Conservation (phyloP, 225 moss, liverwort and hornwort genomes). For the Straminergon stramineum region DNA sequence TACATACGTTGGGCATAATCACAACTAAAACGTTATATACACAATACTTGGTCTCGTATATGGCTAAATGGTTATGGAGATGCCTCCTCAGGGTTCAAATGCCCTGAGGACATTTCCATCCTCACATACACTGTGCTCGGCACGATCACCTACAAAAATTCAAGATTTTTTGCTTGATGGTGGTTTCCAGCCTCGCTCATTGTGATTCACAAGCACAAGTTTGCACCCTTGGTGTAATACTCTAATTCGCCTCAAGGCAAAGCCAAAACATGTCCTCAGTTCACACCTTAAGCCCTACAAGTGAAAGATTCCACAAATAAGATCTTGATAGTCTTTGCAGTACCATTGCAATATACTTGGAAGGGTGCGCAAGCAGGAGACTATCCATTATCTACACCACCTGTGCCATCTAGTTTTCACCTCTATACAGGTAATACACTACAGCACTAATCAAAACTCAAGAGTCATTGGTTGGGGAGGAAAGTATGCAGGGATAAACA, state of each 20-base stretch:
- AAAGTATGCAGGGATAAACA: background rate
- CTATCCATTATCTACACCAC: constrained; percentile 6
- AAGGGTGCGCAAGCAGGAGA: constrained; percentile 21
- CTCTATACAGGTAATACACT: constrained; percentile 20
- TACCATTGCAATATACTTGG: constrained; percentile 1
- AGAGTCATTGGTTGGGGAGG: constrained; percentile 19
- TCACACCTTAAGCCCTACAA: background rate
- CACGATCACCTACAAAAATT: background rate
- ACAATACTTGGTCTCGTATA: background rate
- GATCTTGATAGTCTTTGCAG: constrained; percentile 11
- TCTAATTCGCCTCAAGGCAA: background rate
- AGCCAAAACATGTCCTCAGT: background rate
- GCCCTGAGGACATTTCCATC: background rate
- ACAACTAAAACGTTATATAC: background rate
- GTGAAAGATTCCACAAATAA: constrained; percentile 3
- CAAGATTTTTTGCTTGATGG: background rate
- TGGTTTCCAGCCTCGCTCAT: background rate
- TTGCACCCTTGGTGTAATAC: background rate
- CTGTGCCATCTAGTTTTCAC: constrained; percentile 16
- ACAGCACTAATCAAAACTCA: constrained; percentile 8
- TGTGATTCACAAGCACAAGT: background rate
- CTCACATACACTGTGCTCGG: background rate
- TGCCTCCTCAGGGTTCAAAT: background rate
- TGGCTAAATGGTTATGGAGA: background rate
- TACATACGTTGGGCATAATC: background rate